A percentile compares a stretch with the other conserved stretches of the same genome.
These are phyloP conservation scores for Musa balbisiana DNA, from an alignment of 202 grass and related monocot species.

Conservation along the genomic window DNA sequence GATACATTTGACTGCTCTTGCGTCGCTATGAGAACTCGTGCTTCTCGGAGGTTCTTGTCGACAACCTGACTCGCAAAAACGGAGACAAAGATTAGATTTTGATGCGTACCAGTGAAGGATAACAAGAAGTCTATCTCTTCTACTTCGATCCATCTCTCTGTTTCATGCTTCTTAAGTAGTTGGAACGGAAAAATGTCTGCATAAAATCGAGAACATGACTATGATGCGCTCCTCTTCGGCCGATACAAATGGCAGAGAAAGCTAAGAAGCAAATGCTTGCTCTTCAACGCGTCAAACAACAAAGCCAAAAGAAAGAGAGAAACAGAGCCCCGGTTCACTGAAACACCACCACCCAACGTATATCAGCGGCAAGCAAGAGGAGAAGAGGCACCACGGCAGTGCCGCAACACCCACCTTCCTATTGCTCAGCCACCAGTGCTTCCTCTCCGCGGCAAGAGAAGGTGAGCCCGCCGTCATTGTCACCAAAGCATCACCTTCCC, in stretches of 20 bases:
- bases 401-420: constrained; percentile 45
- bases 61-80: constrained; percentile 41
- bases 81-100: not conserved
- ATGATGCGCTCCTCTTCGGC: not conserved
- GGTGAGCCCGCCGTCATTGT: constrained; percentile 59
- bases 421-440: constrained; percentile 81
- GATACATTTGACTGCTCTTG: constrained; percentile 42
- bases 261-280: not conserved
- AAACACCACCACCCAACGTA: no score
- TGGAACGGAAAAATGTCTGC: no score
- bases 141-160: not conserved
- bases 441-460: constrained; percentile 83
- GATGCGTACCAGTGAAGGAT: not conserved
- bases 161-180: no score
- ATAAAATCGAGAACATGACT: no score
- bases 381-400: no score
- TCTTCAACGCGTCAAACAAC: not conserved
- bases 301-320: not conserved
- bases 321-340: not conserved
- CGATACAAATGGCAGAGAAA: not conserved
- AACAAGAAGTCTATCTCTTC: not conserved
- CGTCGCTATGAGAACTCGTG: constrained; percentile 48
- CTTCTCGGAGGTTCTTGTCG: constrained; percentile 70
- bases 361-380: no score
- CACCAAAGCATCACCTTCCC: constrained; percentile 41